Conservation (phyloP, 441 rosid species). For the Kokia cookei region DNA sequence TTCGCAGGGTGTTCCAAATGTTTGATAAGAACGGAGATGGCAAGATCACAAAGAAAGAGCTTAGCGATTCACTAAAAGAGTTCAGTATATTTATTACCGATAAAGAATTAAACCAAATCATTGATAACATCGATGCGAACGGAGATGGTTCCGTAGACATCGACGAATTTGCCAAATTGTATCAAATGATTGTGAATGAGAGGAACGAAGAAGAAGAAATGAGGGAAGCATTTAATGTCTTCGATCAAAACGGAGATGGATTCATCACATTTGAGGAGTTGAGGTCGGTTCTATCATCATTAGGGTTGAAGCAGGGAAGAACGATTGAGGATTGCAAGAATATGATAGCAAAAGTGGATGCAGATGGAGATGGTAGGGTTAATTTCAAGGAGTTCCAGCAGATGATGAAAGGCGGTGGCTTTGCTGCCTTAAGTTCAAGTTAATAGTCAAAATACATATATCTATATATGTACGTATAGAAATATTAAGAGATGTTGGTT, state of each 20-base stretch:
- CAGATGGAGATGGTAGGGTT: conserved; percentile 89
- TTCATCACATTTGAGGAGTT: conserved; percentile 83
- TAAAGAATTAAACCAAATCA: conserved; percentile 64
- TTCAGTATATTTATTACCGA: conserved; percentile 70
- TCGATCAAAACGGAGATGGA: conserved; percentile 88
- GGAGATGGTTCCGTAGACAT: conserved; percentile 85
- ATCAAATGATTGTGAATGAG: conserved; percentile 78
- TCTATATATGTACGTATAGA: no score
- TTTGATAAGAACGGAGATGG: conserved; percentile 91
- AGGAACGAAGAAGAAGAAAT: conserved; percentile 83
- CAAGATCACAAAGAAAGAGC: conserved; percentile 66
- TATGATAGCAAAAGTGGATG: conserved; percentile 82
- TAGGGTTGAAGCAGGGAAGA: conserved; percentile 81
- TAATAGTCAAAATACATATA: background rate
- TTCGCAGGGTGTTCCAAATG: conserved; percentile 79
- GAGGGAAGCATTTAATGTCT: conserved; percentile 79
- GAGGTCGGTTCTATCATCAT: conserved; percentile 65
- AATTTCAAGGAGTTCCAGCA: conserved; percentile 76
- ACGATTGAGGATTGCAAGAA: conserved; percentile 69
- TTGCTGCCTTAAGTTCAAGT: conserved; percentile 64
- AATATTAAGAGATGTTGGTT: background rate
- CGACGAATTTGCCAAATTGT: conserved; percentile 72
- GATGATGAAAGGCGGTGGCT: conserved; percentile 96
- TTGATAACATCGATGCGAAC: conserved; percentile 76
- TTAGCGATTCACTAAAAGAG: conserved; percentile 59